Evolutionary conservation across 225 moss, liverwort and hornwort species (phyloP), one percentile per base, ranked within the genome.

Genomic region (Ulota crispa): DNA sequence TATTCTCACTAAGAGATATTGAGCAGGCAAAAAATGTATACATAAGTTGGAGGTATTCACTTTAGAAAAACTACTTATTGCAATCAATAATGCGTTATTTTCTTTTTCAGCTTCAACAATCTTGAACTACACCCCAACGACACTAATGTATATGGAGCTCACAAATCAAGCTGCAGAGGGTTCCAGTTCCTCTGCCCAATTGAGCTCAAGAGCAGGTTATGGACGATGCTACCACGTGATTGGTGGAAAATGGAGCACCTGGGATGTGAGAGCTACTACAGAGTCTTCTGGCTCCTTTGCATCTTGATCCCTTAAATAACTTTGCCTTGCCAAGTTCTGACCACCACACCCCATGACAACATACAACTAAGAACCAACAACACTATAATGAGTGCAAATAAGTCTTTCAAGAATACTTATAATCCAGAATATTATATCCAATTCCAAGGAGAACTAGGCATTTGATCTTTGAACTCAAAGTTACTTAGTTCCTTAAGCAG

Each of bases 281-380:
- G 93, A 96, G 70, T 94, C 96, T 86, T 96, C 96, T 26, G 96
- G 94, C 86, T 93, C 96, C 72, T 94, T 94, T 31, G 96, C 96
- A 91, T 96, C 96, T 82, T 96, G 92, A 79, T 94, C 90, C 79
- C 89, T 92, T 27, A 91, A 69, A 82, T 96, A 96, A 65, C 85
- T 84, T 74, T 81, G 81, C 68, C 90, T 88, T 64, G 91, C 84
- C 82, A 89, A 84, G 61, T 72, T 89, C 89, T 92, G 67, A 70
- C 26, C 80, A 76, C 77, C 81, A 61, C 68, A 81, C 43, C 61
- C 52, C 59, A 56, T 74, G 42, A 69, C 14, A 63, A 26, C 42
- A 28, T 6, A 53, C 55, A 32, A 53, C 36, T 52, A 78, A 54
- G 53, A 52, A 68, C 68, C 56, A 41, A 18, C 12, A 21, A 32